Percentiles rank a stretch among this genome's conserved stretches.
phyloP scores from a whole-genome alignment of 1,139 yeast species.

The Lodderomyces margitis region DNA sequence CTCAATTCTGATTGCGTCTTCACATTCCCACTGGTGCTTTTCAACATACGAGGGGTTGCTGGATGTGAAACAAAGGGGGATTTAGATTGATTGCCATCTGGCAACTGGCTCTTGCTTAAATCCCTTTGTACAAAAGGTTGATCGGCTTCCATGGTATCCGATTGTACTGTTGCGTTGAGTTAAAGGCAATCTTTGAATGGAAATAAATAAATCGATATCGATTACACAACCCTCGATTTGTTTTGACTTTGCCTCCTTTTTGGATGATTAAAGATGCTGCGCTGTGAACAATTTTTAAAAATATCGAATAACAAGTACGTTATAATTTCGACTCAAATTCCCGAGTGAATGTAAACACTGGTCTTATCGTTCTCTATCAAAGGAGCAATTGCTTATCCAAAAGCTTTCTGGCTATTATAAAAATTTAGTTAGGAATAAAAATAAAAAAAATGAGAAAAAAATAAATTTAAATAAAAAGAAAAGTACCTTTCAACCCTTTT shows the following conservation, averaged over 20 bases:
- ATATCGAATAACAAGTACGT: not conserved
- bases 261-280: not conserved
- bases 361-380: not conserved
- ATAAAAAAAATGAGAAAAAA: not conserved
- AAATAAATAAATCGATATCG: not conserved
- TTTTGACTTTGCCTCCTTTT: constrained; percentile 2
- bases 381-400: not conserved
- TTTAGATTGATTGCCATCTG: not conserved
- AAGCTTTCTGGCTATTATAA: not conserved
- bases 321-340: not conserved
- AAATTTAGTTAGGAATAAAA: not conserved
- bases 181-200: not conserved
- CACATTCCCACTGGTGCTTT: constrained; percentile 48
- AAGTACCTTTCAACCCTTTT: not conserved
- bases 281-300: not conserved
- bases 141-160: not conserved
- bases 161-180: not conserved
- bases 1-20: constrained; percentile 17
- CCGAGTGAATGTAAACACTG: not conserved
- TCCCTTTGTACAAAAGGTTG: not conserved
- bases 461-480: not conserved
- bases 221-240: not conserved
- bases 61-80: constrained; percentile 34
- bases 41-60: constrained; percentile 78
- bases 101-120: not conserved